Percentiles rank a stretch among this genome's conserved stretches.
Evolutionary conservation across 2,329 filamentous ascomycete species (phyloP).

Genomic region (Aspergillus tubingensis): DNA sequence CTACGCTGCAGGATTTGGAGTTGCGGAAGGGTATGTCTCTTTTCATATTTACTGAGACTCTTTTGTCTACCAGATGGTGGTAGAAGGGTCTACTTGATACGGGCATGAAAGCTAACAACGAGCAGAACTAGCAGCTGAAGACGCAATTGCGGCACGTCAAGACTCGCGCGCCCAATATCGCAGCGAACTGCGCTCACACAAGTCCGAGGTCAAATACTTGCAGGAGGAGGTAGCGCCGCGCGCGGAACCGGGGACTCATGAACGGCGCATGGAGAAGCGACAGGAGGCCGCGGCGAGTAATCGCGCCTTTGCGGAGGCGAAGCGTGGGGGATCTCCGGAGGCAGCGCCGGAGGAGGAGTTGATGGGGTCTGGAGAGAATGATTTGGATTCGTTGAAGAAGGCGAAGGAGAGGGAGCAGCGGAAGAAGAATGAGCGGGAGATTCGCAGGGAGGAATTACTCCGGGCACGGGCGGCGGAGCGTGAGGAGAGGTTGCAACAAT

Average conservation of each 20-base stretch:
- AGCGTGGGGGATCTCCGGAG: slow-evolving; percentile 58
- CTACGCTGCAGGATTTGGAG: slow-evolving; percentile 72
- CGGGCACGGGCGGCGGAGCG: slow-evolving; percentile 75
- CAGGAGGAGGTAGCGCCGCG: slow-evolving; percentile 77
- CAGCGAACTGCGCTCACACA: slow-evolving; percentile 56
- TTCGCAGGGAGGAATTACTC: slow-evolving; percentile 76
- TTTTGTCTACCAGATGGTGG: too few species aligned
- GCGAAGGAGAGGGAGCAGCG: slow-evolving; percentile 65
- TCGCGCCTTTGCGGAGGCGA: slow-evolving; percentile 67
- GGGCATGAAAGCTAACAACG: neutral
- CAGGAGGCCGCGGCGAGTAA: slow-evolving; percentile 71
- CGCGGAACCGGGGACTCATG: slow-evolving; percentile 78
- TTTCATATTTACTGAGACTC: neutral
- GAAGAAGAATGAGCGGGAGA: slow-evolving; percentile 81
- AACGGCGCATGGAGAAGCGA: slow-evolving; percentile 85
- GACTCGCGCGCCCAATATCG: slow-evolving; percentile 38
- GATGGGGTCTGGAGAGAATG: slow-evolving; percentile 66
- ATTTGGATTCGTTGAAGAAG: slow-evolving; percentile 64
- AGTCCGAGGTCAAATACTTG: slow-evolving; percentile 34
- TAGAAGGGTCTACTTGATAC: too few species aligned
- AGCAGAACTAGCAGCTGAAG: slow-evolving; percentile 35
- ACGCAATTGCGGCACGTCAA: slow-evolving; percentile 30
- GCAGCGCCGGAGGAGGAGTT: slow-evolving; percentile 72
- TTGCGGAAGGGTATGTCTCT: slow-evolving; percentile 47
- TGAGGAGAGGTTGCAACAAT: slow-evolving; percentile 71